These are phyloP conservation scores for Podospora australis DNA, from an alignment of 495 filamentous ascomycete species.

Conservation along the genomic window DNA sequence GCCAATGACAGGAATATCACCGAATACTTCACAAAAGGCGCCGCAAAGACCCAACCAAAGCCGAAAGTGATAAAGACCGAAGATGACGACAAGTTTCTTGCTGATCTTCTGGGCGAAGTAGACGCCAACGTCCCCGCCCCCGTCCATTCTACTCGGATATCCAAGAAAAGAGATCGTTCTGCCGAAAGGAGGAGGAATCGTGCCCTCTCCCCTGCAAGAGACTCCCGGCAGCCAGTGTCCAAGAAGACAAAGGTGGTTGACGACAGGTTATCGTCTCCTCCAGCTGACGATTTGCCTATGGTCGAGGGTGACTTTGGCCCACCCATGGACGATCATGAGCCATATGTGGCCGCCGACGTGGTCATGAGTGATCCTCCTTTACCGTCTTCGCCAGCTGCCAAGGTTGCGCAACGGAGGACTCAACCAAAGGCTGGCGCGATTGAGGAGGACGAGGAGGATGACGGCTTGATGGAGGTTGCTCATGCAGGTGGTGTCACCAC, in stretches of 20 bases:
- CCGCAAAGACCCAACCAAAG: slow-evolving; percentile 59
- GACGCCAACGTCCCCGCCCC: slow-evolving; percentile 70
- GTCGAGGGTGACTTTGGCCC: slow-evolving; percentile 50
- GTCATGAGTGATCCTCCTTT: slow-evolving; percentile 73
- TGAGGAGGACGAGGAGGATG: slow-evolving; percentile 65
- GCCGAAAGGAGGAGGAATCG: slow-evolving; percentile 71
- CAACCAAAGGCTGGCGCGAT: slow-evolving; percentile 58
- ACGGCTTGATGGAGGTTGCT: slow-evolving; percentile 78
- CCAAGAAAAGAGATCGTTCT: slow-evolving; percentile 61
- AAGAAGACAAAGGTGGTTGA: slow-evolving; percentile 48
- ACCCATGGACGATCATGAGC: slow-evolving; percentile 54
- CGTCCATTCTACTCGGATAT: slow-evolving; percentile 35
- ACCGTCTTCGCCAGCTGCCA: slow-evolving; percentile 81
- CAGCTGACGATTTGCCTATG: slow-evolving; percentile 42
- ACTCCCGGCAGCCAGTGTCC: slow-evolving; percentile 32
- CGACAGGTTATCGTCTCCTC: slow-evolving; percentile 25
- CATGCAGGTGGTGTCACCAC: slow-evolving; percentile 62
- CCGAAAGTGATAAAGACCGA: slow-evolving; percentile 76
- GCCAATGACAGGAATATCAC: slow-evolving; percentile 85
- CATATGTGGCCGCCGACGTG: slow-evolving; percentile 30
- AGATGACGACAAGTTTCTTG: slow-evolving; percentile 82
- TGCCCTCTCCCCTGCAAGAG: slow-evolving; percentile 65
- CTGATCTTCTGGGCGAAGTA: slow-evolving; percentile 78
- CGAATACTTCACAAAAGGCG: slow-evolving; percentile 83
- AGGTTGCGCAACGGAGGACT: slow-evolving; percentile 69